Base-by-base conservation (phyloP, 345 rosid species). In the Euphorbia tirucalli region DNA sequence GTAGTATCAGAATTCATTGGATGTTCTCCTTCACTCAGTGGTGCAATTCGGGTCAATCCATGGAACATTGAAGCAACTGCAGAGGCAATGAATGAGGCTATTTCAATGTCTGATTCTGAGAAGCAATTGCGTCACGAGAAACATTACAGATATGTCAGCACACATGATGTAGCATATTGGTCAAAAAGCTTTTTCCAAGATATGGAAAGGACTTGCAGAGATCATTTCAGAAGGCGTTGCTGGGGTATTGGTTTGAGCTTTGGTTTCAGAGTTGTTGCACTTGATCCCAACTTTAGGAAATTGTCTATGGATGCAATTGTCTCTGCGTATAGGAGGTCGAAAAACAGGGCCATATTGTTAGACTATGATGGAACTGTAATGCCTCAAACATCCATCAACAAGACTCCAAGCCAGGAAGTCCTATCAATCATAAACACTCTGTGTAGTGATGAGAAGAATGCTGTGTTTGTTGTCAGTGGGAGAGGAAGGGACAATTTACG, bases 61-160 rank as follows among this genome's bases (percentile, higher is more conserved):
- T 89, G 94, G 94, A 89, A 85, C 69, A 77, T 82, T 27, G 90
- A 87, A 74, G 69, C 94, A 66, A 87, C 92, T 32, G 92, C 83
- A 0, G 94, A 87, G 75, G 94, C 92, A 70, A 84, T 89, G 92
- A 83, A 87, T 52, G 92, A 89, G 80, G 87, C 92, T 3, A 87
- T 89, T 73, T 86, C 92, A 24, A 78, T 85, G 90, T 66, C 69
- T 21, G 87, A 83, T 76, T 61, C 81, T 73, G 94, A 89, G 80
- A 86, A 89, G 78, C 85, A 89, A 54, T 71, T 89, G 84, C 88
- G 98, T 25, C 98, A 94, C 75, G 98, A 94, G 85, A 94, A 94
- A 82, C 98, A 94, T 83, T 94, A 89, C 65, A 86, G 83, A 79
- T 89, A 89, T 72, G 89, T 89, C 25, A 87, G 86, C 83, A 75